phyloP scores from a whole-genome alignment of 306 rosid species.

The Adenanthera pavonina region DNA sequence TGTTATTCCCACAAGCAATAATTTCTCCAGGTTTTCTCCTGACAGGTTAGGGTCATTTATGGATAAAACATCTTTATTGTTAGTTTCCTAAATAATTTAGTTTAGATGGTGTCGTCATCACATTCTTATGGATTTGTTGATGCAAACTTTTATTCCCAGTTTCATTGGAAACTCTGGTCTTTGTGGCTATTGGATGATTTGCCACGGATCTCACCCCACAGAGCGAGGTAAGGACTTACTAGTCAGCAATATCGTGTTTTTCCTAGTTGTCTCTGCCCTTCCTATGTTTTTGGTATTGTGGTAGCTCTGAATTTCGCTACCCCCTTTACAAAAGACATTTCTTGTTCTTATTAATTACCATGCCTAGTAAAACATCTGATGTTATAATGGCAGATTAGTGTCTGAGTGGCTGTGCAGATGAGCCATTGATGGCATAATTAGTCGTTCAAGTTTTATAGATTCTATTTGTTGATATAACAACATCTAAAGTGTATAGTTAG shows the following conservation, averaged over 20 bases:
- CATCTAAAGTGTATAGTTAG: neutral
- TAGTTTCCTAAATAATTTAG: neutral
- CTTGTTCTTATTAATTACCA: slow-evolving; percentile 7
- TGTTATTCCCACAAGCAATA: slow-evolving; percentile 81
- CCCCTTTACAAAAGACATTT: neutral
- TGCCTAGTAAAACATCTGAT: neutral
- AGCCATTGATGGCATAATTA: neutral
- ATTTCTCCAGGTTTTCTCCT: slow-evolving; percentile 83
- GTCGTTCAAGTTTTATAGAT: neutral
- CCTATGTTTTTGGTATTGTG: neutral
- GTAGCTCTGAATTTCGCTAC: neutral
- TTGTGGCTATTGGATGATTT: slow-evolving; percentile 82
- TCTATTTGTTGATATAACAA: neutral
- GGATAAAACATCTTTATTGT: neutral
- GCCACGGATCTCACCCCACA: slow-evolving; percentile 63
- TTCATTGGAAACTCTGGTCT: slow-evolving; percentile 89
- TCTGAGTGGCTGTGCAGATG: neutral
- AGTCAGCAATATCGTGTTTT: slow-evolving; percentile 2
- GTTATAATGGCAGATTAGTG: neutral
- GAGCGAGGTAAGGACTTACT: slow-evolving; percentile 62
- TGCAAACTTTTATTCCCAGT: slow-evolving; percentile 49
- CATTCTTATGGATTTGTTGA: slow-evolving; percentile 29
- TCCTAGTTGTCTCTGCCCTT: neutral
- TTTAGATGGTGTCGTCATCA: neutral
- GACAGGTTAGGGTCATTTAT: slow-evolving; percentile 66